Percentiles rank a stretch among this genome's conserved stretches.
These are phyloP conservation scores for Myriosclerotinia curreyana DNA, from an alignment of 2,329 filamentous ascomycete species.

Conservation along the genomic window DNA sequence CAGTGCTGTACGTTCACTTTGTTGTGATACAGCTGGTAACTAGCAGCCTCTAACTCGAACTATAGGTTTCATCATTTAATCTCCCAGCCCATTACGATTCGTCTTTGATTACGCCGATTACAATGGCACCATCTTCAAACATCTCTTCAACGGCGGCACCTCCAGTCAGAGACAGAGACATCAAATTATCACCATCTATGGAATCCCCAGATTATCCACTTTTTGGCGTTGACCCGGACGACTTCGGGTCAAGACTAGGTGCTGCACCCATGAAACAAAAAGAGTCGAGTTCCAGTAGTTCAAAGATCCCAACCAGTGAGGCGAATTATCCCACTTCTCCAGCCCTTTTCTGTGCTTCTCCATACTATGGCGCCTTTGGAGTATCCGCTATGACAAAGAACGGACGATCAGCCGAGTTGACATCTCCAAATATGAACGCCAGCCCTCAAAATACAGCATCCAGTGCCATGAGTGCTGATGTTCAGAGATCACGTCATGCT, in stretches of 20 bases:
- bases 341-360: constrained; percentile 22
- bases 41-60: constrained; percentile 21
- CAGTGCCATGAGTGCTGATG: constrained; percentile 25
- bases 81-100: constrained; percentile 34
- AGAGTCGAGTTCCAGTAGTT: constrained; percentile 19
- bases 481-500: constrained; percentile 23
- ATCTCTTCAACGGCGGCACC: constrained; percentile 25
- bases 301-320: constrained; percentile 28
- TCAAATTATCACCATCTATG: constrained; percentile 28
- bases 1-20: constrained; percentile 32
- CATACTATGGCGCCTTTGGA: constrained; percentile 32
- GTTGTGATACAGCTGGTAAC: background rate
- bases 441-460: constrained; percentile 28
- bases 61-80: constrained; percentile 38
- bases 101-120: constrained; percentile 34
- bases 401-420: constrained; percentile 20
- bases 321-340: constrained; percentile 27
- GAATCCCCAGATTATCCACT: constrained; percentile 27
- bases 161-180: constrained; percentile 23
- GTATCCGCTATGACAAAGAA: constrained; percentile 32
- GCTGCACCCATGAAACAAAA: constrained; percentile 33
- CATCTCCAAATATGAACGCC: constrained; percentile 28
- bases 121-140: constrained; percentile 30
- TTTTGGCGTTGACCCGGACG: constrained; percentile 28
- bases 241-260: constrained; percentile 24